Percentiles rank a stretch among this genome's conserved stretches.
These are phyloP conservation scores for Alternaria angustiovoidea DNA, from an alignment of 2,329 filamentous ascomycete genomes.

Conservation along the genomic window DNA sequence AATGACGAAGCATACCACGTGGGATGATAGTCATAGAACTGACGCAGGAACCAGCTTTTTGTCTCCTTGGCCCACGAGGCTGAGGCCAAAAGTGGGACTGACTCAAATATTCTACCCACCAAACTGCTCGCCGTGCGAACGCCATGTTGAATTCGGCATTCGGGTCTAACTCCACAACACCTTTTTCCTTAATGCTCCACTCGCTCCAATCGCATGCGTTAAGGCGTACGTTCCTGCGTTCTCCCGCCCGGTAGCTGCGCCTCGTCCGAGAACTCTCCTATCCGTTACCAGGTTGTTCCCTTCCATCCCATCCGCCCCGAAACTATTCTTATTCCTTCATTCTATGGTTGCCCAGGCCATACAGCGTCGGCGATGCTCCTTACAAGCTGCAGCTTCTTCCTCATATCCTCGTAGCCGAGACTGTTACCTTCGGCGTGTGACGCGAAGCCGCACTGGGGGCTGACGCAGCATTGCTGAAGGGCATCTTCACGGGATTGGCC, in stretches of 20 bases:
- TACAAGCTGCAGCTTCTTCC: conserved; percentile 75
- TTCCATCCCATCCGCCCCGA: no score
- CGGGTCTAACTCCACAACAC: conserved; percentile 11
- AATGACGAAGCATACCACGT: not conserved
- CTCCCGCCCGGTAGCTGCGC: not conserved
- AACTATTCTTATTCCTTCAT: not conserved
- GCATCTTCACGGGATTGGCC: conserved; percentile 71
- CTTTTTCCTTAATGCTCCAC: conserved; percentile 11
- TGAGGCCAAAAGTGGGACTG: not conserved
- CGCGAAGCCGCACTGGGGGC: conserved; percentile 58
- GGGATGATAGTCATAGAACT: not conserved
- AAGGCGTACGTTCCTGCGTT: not conserved
- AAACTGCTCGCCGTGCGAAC: conserved; percentile 17
- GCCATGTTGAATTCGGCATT: conserved; percentile 40
- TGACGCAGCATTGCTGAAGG: conserved; percentile 66
- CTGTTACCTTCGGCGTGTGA: conserved; percentile 78
- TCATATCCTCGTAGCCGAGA: conserved; percentile 73
- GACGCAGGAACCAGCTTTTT: not conserved
- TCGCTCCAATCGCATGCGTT: conserved; percentile 3
- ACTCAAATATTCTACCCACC: conserved; percentile 8
- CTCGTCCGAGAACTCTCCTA: conserved; percentile 2
- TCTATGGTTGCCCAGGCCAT: conserved; percentile 66
- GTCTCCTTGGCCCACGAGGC: not conserved
- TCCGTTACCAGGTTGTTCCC: not conserved
- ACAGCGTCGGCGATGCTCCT: conserved; percentile 76